Percentiles rank a stretch among this genome's conserved stretches.
Conservation (phyloP, 2,329 filamentous ascomycete genomes). For the Stylonectria norvegica region DNA sequence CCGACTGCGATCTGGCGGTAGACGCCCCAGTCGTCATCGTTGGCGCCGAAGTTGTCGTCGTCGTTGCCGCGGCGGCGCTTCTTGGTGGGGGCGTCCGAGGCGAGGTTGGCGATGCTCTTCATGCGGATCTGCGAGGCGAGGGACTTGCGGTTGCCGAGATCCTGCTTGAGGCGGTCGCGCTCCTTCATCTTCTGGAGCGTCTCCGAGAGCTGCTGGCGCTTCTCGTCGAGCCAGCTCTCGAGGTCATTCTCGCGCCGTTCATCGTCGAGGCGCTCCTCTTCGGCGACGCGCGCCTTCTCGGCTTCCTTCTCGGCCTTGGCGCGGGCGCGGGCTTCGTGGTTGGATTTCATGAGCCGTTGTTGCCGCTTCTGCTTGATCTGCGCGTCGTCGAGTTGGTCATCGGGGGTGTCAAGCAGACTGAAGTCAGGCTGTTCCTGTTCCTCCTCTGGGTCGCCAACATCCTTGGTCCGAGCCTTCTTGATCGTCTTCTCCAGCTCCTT, state of each 20-base stretch:
- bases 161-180: constrained; percentile 85
- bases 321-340: constrained; percentile 87
- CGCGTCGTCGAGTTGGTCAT: constrained; percentile 90
- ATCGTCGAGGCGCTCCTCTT: constrained; percentile 78
- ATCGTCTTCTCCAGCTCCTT: constrained; percentile 89
- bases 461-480: constrained; percentile 85
- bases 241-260: constrained; percentile 81
- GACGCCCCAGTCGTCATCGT: constrained; percentile 97
- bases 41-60: constrained; percentile 93
- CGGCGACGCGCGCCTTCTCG: constrained; percentile 78
- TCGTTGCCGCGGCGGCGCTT: constrained; percentile 84
- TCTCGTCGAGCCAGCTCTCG: constrained; percentile 81
- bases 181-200: constrained; percentile 85
- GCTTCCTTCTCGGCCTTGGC: constrained; percentile 95
- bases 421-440: constrained; percentile 82
- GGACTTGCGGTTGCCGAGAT: constrained; percentile 94
- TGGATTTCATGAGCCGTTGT: constrained; percentile 89
- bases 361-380: constrained; percentile 88
- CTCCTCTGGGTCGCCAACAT: constrained; percentile 78
- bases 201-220: constrained; percentile 67
- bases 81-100: constrained; percentile 79
- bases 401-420: constrained; percentile 80
- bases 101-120: constrained; percentile 96
- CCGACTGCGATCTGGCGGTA: constrained; percentile 90
- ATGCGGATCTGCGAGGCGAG: constrained; percentile 95